Percentiles rank a stretch among this genome's conserved stretches.
phyloP scores from a whole-genome alignment of 176 grass and related monocot genomes.

The Tillandsia fasciculata region DNA sequence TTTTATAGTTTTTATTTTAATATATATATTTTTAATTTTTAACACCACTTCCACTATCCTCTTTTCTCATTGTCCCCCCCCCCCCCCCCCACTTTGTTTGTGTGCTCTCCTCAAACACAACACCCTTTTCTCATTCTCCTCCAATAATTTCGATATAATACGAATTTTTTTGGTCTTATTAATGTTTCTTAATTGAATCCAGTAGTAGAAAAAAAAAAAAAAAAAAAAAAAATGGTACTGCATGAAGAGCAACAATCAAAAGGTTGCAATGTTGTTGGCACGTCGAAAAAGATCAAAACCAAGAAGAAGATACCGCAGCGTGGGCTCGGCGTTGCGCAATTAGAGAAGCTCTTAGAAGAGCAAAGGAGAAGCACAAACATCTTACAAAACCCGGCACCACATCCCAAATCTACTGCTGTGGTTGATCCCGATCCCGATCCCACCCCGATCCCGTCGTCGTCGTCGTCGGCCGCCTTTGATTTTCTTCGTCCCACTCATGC shows the following conservation, averaged over 20 bases:
- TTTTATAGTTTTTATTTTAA: no score
- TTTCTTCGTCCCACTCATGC: neutral
- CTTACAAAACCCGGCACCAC: neutral
- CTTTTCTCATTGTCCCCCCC: no score
- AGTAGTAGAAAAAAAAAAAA: neutral
- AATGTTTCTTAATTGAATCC: no score
- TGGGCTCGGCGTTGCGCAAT: conserved; percentile 22
- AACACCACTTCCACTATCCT: no score
- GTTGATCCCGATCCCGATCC: neutral
- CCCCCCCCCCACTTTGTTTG: no score
- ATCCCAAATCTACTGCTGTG: neutral
- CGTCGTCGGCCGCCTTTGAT: neutral
- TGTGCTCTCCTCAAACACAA: neutral
- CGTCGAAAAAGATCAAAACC: conserved; percentile 10
- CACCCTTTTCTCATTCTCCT: no score
- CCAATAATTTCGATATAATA: no score
- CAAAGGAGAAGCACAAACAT: neutral
- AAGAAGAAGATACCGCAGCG: conserved; percentile 27
- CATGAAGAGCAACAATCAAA: neutral
- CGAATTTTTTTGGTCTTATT: no score
- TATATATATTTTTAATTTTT: no score
- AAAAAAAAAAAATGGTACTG: conserved; percentile 1
- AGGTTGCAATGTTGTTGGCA: neutral
- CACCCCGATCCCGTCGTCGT: no score
- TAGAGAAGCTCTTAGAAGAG: conserved; percentile 25